These are phyloP conservation scores for Paraleonurus japonicus DNA, from an alignment of 257 asterid genomes.

Conservation along the genomic window DNA sequence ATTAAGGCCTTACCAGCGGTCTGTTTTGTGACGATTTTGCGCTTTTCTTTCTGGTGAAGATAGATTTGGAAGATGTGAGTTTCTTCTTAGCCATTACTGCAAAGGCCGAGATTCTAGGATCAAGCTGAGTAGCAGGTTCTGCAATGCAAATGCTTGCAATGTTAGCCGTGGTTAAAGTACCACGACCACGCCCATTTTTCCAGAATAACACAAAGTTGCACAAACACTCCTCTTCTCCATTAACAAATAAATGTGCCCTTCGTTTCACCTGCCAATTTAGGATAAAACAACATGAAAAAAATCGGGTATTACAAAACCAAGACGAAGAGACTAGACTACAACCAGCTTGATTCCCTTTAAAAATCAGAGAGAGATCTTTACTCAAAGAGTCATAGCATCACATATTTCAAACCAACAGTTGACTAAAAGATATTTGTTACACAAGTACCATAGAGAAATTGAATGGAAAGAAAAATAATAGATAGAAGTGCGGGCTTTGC, in stretches of 20 bases:
- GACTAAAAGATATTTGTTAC: neutral
- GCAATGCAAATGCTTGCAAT: conserved; percentile 41
- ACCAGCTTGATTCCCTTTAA: neutral
- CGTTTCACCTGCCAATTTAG: conserved; percentile 41
- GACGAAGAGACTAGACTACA: neutral
- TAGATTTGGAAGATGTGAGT: conserved; percentile 18
- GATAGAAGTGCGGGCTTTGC: neutral
- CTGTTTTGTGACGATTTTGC: conserved; percentile 15
- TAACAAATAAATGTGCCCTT: conserved; percentile 33
- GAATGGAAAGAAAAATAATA: neutral
- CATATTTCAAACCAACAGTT: neutral
- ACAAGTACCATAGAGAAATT: neutral
- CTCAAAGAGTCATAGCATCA: conserved; percentile 11
- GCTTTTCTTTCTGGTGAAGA: neutral
- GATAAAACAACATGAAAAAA: conserved; percentile 19
- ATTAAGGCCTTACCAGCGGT: conserved; percentile 20
- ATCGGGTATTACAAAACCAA: conserved; percentile 4
- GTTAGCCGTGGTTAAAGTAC: conserved; percentile 26
- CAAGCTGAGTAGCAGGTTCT: conserved; percentile 25
- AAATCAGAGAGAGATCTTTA: neutral
- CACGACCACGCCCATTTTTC: conserved; percentile 56
- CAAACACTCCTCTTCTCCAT: conserved; percentile 53
- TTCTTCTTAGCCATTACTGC: conserved; percentile 37
- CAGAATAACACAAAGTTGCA: conserved; percentile 54
- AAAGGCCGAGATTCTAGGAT: conserved; percentile 43